Percentiles rank a stretch among this genome's conserved stretches.
phyloP scores from a whole-genome alignment of 2,329 filamentous ascomycete genomes.

The Sporothrix variecibatus region DNA sequence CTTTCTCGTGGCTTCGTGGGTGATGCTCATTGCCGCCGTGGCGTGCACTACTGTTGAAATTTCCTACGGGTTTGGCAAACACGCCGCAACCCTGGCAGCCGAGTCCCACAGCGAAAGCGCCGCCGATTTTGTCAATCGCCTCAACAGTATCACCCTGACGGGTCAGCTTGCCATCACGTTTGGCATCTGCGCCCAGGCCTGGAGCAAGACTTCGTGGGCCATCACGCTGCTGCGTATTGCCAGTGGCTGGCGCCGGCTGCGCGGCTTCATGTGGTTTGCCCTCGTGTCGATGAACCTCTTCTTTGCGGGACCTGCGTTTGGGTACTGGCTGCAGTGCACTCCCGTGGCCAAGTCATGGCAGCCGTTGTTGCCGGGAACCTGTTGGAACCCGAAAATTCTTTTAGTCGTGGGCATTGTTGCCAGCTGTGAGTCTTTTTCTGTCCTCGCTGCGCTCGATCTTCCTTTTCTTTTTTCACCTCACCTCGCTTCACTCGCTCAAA shows the following conservation, averaged over 20 bases:
- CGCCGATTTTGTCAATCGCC: background rate
- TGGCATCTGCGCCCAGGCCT: constrained; percentile 38
- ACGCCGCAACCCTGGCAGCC: background rate
- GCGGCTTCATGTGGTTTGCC: constrained; percentile 37
- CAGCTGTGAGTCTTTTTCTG: background rate
- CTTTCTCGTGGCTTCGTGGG: constrained; percentile 34
- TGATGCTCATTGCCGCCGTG: constrained; percentile 19
- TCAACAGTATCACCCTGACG: constrained; percentile 27
- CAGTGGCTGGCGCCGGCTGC: constrained; percentile 32
- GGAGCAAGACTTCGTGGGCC: constrained; percentile 44
- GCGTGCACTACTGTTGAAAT: background rate
- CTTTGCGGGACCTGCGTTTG: constrained; percentile 34
- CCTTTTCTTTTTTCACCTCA: background rate
- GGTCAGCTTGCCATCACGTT: constrained; percentile 32
- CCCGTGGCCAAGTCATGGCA: constrained; percentile 37
- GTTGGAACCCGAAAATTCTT: constrained; percentile 33
- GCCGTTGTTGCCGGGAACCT: constrained; percentile 32
- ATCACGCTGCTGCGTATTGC: constrained; percentile 42
- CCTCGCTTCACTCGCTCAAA: background rate
- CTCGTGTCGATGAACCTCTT: constrained; percentile 39
- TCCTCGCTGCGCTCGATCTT: background rate
- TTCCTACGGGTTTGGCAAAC: background rate
- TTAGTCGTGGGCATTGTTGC: constrained; percentile 22
- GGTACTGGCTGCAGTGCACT: constrained; percentile 37
- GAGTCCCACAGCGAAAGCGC: background rate